A percentile compares a stretch with the other conserved stretches of the same genome.
Conservation (phyloP, 116 monocot species). For the Posidonia oceanica region DNA sequence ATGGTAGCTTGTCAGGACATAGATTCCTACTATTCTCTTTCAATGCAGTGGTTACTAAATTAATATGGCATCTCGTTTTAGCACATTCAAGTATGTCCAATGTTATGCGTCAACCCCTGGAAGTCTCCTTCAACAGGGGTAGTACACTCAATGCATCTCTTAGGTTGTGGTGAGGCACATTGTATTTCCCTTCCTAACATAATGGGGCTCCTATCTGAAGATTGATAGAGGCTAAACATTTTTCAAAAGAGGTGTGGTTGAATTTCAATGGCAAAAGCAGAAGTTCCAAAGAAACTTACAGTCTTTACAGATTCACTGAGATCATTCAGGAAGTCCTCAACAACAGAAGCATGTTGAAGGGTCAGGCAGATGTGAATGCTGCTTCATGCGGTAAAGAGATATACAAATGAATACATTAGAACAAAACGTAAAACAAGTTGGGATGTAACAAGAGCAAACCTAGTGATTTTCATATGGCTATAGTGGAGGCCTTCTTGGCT, state of each 20-base stretch:
- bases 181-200: too few relatives aligned
- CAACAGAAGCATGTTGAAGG: conserved; percentile 70
- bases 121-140: too few relatives aligned
- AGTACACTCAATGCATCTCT: too few relatives aligned
- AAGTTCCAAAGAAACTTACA: conserved; percentile 31
- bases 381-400: conserved; percentile 1
- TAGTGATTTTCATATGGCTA: conserved; percentile 62
- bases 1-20: not conserved
- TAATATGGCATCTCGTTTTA: too few relatives aligned
- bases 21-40: not conserved
- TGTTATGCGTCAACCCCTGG: too few relatives aligned
- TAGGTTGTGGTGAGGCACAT: too few relatives aligned
- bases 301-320: conserved; percentile 60
- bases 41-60: too few relatives aligned
- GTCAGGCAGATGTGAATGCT: conserved; percentile 97
- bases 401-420: not conserved
- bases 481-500: conserved; percentile 87
- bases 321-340: conserved; percentile 64
- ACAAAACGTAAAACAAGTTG: not conserved
- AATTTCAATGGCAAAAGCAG: not conserved
- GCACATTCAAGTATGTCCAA: too few relatives aligned
- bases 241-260: too few relatives aligned
- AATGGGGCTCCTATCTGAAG: too few relatives aligned
- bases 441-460: conserved; percentile 39
- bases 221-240: too few relatives aligned